Conservation (phyloP, 1,284 basidiomycete species). For the Marasmius fiardii region DNA sequence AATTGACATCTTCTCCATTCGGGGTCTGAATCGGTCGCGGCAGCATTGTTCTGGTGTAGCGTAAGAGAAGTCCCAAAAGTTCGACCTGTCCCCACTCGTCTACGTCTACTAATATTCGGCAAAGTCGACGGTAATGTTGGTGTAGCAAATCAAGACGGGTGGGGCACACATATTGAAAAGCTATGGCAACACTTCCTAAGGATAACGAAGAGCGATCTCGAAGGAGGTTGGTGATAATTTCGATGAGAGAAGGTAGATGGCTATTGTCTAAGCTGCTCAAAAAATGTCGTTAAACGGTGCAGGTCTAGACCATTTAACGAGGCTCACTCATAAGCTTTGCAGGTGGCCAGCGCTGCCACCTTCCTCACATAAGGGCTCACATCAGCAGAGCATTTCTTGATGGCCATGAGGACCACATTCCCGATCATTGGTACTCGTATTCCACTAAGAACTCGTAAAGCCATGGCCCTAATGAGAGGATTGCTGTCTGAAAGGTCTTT, state of each 20-base stretch:
- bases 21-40: slow-evolving; percentile 54
- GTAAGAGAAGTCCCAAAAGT: slow-evolving; percentile 73
- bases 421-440: slow-evolving; percentile 89
- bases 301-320: slow-evolving; percentile 1
- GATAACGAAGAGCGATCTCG: slow-evolving; percentile 85
- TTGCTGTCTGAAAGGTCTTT: slow-evolving; percentile 92
- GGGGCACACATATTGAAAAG: slow-evolving; percentile 84
- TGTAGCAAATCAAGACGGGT: slow-evolving; percentile 86
- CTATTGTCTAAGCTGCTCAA: slow-evolving; percentile 64
- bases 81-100: slow-evolving; percentile 97
- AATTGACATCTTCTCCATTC: slow-evolving; percentile 52
- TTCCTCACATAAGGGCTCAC: slow-evolving; percentile 93
- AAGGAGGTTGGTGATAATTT: slow-evolving; percentile 74
- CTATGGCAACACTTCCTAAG: slow-evolving; percentile 81
- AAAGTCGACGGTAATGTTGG: slow-evolving; percentile 83
- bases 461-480: slow-evolving; percentile 93
- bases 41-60: slow-evolving; percentile 86
- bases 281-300: not conserved
- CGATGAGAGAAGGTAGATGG: slow-evolving; percentile 71
- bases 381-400: slow-evolving; percentile 90
- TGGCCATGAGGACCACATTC: slow-evolving; percentile 81
- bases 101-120: slow-evolving; percentile 81
- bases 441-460: slow-evolving; percentile 88
- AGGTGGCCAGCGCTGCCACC: slow-evolving; percentile 85
- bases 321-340: slow-evolving; percentile 80